A percentile compares a stretch with the other conserved stretches of the same genome.
These are phyloP conservation scores for Paecilomyces variotii DNA, from an alignment of 2,329 filamentous ascomycete species.

Conservation along the genomic window DNA sequence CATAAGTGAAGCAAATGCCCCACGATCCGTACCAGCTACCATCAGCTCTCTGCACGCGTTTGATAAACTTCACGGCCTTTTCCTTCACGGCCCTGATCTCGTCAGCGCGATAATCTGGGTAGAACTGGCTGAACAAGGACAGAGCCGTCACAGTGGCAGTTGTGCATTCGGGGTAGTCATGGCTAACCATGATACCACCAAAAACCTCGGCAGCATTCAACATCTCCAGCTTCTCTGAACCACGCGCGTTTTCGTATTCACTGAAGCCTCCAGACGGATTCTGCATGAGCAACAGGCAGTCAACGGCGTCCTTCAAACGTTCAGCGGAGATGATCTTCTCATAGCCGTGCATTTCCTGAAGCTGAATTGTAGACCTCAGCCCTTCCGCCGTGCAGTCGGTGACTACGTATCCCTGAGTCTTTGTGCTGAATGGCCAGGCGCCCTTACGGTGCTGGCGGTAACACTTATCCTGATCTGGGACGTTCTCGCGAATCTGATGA, in stretches of 20 bases:
- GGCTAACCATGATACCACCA: slow-evolving; percentile 95
- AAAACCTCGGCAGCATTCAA: slow-evolving; percentile 97
- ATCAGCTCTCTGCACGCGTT: slow-evolving; percentile 64
- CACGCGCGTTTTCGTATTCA: slow-evolving; percentile 80
- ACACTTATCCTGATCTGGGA: slow-evolving; percentile 65
- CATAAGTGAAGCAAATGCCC: slow-evolving; percentile 98
- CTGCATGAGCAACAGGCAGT: slow-evolving; percentile 86
- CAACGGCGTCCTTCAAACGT: slow-evolving; percentile 77
- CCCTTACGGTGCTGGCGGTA: slow-evolving; percentile 90
- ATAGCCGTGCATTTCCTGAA: slow-evolving; percentile 72
- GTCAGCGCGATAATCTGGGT: slow-evolving; percentile 66
- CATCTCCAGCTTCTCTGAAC: slow-evolving; percentile 67
- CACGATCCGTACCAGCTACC: slow-evolving; percentile 98
- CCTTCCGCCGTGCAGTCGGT: slow-evolving; percentile 92
- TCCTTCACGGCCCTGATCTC: slow-evolving; percentile 69
- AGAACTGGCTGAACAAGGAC: slow-evolving; percentile 70
- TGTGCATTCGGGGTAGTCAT: slow-evolving; percentile 96
- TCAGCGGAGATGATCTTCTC: slow-evolving; percentile 65
- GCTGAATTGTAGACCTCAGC: slow-evolving; percentile 73
- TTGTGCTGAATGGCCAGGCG: slow-evolving; percentile 92
- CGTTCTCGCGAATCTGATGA: slow-evolving; percentile 84
- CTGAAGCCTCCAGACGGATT: slow-evolving; percentile 79
- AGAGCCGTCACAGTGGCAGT: slow-evolving; percentile 87
- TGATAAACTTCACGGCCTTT: slow-evolving; percentile 74
- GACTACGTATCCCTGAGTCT: slow-evolving; percentile 86